Evolutionary conservation across 306 rosid species (phyloP), one percentile per base, ranked within the genome.

Genomic region (Quercus suber): DNA sequence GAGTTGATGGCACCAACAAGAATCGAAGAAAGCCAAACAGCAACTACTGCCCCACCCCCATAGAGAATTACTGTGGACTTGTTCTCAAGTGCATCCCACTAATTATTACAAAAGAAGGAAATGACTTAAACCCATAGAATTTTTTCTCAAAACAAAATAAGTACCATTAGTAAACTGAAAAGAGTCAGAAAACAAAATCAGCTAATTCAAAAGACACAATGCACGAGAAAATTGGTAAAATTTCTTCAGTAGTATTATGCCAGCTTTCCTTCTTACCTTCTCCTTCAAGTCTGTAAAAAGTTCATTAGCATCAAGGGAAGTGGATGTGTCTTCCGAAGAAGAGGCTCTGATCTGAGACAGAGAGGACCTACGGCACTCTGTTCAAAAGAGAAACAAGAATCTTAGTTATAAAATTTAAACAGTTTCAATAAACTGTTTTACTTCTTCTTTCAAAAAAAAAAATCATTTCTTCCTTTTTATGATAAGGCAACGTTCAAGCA

Each of bases 41-140:
- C 88, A 51, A 96, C 93, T 19, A 90, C 52, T 28, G 96, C 98
- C 19, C 99, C 99, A 49, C 99, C 99, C 45, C 99, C 99, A 76
- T 93, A 96, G 31, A 96, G 55, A 83, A 96, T 77, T 55, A 96
- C 97, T 1, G 99, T 96, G 64, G 98, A 86, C 89, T 96, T 96
- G 93, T 96, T 96, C 87, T 96, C 98, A 87, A 96, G 82, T 75
- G 88, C 96, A 76, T 96, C 98, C 99, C 99, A 96, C 99, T 96
- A 85, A 80, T 49, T 41, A 82, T 64, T 41, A 83, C 51, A 74
- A 73, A 78, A 43, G 56, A 58, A 73, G 27, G 74, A 78, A 41
- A 81, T 79, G 45, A 76, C 57, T 78, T 53, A 68, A 35, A 19
- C 37, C 27, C 52, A 19, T 35, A 59, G 33, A 10, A 59, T 10